Evolutionary conservation across 1,284 basidiomycete species (phyloP), one percentile per base, ranked within the genome.

Genomic region (Ceratobasidium sp.): DNA sequence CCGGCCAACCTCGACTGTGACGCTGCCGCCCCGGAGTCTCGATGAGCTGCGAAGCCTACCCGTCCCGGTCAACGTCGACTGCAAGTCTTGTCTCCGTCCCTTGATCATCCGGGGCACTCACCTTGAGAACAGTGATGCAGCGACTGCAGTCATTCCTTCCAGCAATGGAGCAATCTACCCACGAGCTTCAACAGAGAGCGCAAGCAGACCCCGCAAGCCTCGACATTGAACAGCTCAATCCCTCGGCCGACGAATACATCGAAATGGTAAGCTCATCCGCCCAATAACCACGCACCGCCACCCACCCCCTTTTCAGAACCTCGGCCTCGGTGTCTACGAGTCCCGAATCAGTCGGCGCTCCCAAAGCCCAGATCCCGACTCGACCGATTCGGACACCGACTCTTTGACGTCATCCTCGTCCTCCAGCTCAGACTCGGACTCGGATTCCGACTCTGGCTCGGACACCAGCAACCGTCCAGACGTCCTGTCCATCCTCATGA

Each of bases 401-500:
- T 4, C 21, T 14, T 21, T n/a, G 8, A 38, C 56, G 33, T 59
- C 56, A 40, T 59, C 56, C 23, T 59, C 49, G 49, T 23, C 21
- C 18, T 64, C 46, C 1, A n/a, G n/a, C 62, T 64, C 64, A 36
- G 53, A 30, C n/a, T 69, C 64, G 28, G 64, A 56, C 25, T 58
- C 53, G n/a, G 64, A 46, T 33, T 66, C 63, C 6, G 63, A 66
- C 21, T 60, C 58, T 25, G 63, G 40, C 48, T 54, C 63, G 36
- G 48, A 40, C 30, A 28, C 51, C 7, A 53, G 51, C 25, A 28
- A 28, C 25, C 23, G 63, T 2, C 64, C 64, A 58, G 64, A 69
- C 64, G 64, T 69, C 7, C 64, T 69, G n/a, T 69, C 64, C 7
- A 58, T 69, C 23, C 64, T 69, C 53, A 69, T 69, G 64, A 54